Percentiles rank a stretch among this genome's conserved stretches.
These are phyloP conservation scores for Fusarium tjaetaba DNA, from an alignment of 2,329 filamentous ascomycete genomes.

Conservation along the genomic window DNA sequence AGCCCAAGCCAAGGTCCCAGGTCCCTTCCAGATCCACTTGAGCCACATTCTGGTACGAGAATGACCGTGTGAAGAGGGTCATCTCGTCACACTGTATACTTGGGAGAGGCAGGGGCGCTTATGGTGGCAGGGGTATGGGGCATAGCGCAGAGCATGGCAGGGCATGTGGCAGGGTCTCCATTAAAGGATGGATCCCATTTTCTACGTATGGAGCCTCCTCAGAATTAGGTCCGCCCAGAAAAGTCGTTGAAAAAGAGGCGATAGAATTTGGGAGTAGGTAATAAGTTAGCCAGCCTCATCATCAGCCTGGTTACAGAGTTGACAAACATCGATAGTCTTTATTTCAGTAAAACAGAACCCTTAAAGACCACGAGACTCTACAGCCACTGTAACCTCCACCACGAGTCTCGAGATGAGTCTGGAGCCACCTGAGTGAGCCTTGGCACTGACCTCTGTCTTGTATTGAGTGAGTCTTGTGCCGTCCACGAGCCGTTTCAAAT, in stretches of 20 bases:
- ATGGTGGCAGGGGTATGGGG: conserved; percentile 19
- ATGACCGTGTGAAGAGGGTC: conserved; percentile 6
- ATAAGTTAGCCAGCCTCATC: background rate
- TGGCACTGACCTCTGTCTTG: conserved; percentile 20
- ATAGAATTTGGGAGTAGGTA: conserved; percentile 11
- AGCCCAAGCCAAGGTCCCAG: conserved; percentile 28
- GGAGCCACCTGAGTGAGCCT: conserved; percentile 28
- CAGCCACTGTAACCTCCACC: conserved; percentile 11
- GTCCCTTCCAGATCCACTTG: conserved; percentile 30
- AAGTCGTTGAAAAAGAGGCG: conserved; percentile 28
- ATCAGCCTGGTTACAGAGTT: conserved; percentile 7
- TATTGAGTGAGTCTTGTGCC: conserved; percentile 7
- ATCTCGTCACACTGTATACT: conserved; percentile 31
- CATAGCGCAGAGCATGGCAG: conserved; percentile 14
- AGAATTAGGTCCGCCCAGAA: conserved; percentile 1
- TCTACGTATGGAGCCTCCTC: background rate
- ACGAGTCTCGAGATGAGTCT: conserved; percentile 13
- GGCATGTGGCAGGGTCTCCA: conserved; percentile 24
- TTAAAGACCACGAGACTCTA: background rate
- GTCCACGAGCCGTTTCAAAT: conserved; percentile 29
- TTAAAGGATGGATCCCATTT: conserved; percentile 7
- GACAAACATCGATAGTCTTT: background rate
- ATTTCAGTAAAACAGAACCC: background rate
- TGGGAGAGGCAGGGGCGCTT: conserved; percentile 25
- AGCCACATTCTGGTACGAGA: conserved; percentile 41